Base-by-base conservation (phyloP, 768 basidiomycete genomes). In the Termitomyces bulborhizus region DNA sequence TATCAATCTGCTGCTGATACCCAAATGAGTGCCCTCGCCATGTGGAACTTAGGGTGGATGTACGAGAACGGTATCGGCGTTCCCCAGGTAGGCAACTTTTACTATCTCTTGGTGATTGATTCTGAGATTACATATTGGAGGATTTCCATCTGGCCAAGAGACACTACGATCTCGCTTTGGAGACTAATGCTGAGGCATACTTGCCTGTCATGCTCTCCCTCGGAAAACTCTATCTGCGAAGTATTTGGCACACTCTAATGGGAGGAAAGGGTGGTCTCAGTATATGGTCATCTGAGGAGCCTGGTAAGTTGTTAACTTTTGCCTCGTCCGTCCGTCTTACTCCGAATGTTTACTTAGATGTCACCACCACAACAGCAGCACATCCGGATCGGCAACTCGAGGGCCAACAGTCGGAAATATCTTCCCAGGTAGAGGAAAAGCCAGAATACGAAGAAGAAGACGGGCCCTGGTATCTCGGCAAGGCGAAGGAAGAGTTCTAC, bases 41-140 rank as follows among this genome's bases (percentile, higher is more conserved):
- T 97, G 86, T 98, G 93, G 93, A 97, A 98, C 65, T 73, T 98
- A 11, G 97, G 96, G 1, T 98, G 92, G 91, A 98, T 98, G 97
- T 98, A 98, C 68, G 96, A 98, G 72, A 92, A 93, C 62, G 97
- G 97, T 0, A 68, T 90, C 21, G 97, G 97, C 2, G 91, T 98
- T 0, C 84, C 89, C 26, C 88, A 90, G 78, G 92, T 90, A 58
- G 58, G 24, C 8, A 26, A 46, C 6, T 44, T 31, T 11, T 31
- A 29, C 18, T 37, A 49, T 43, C 24, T n/a, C 29, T 8, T 42
- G 2, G 34, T 12, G 32, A 12, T 40, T 15, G 31, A 29, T 53
- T 29, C 63, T 46, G 36, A 51, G 7, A 15, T 32, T 6, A 44
- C 29, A 37, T 45, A 32, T 50, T 18, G 13, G 60, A 94, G 86